Evolutionary conservation across 805 yeast genomes (phyloP).

Genomic region (Ogataea corticis): DNA sequence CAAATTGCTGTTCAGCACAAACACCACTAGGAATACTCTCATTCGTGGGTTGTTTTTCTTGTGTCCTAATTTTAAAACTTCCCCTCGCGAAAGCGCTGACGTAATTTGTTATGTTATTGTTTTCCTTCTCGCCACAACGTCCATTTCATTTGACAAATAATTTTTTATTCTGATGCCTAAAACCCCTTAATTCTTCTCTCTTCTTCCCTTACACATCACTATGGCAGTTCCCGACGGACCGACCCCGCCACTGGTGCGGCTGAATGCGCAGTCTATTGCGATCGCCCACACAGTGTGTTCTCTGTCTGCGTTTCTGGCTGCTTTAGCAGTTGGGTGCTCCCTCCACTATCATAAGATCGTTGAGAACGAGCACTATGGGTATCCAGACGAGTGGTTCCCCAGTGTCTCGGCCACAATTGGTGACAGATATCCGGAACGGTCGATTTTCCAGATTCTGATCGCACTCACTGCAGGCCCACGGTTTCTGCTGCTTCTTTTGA

Average conservation of each 20-base stretch:
- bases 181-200: neutral
- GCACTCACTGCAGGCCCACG: conserved; percentile 95
- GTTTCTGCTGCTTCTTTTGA: conserved; percentile 59
- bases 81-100: too few species aligned
- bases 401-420: conserved; percentile 97
- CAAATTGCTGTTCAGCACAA: neutral
- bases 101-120: too few species aligned
- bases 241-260: conserved; percentile 23
- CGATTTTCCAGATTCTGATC: conserved; percentile 85
- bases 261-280: conserved; percentile 70
- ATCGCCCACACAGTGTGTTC: conserved; percentile 74
- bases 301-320: conserved; percentile 69
- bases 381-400: conserved; percentile 99
- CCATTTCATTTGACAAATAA: conserved; percentile 2
- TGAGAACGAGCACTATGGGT: conserved; percentile 79
- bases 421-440: conserved; percentile 93
- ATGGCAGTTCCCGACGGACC: conserved; percentile 15
- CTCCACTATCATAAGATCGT: conserved; percentile 90
- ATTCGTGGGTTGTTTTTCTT: neutral
- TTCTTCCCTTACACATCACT: neutral
- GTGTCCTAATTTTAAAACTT: neutral
- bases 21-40: neutral
- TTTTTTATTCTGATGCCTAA: neutral
- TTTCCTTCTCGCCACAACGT: neutral
- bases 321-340: conserved; percentile 69